phyloP scores from a whole-genome alignment of 1,284 basidiomycete species.

The Heterobasidion parviporum region DNA sequence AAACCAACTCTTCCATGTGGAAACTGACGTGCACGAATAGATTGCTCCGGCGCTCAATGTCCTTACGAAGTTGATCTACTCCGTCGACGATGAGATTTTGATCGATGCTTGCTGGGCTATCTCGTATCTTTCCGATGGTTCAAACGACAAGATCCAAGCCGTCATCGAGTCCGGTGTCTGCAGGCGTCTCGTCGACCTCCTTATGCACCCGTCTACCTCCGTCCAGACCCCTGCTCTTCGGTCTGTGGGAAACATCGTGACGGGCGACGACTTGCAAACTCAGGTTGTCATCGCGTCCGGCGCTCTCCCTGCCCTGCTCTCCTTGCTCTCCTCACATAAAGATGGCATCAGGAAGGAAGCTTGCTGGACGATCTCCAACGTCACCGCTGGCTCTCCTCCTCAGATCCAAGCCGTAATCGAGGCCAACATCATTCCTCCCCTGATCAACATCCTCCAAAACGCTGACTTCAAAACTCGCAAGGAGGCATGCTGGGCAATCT shows the following conservation, averaged over 20 bases:
- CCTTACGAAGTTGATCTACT: conserved; percentile 97
- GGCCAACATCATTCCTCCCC: conserved; percentile 90
- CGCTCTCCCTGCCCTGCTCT: conserved; percentile 87
- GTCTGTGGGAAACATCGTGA: conserved; percentile 98
- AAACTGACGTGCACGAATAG: conserved; percentile 30
- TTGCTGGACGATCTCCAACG: conserved; percentile 99
- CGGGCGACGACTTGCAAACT: conserved; percentile 97
- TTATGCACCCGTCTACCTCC: conserved; percentile 95
- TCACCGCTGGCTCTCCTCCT: conserved; percentile 93
- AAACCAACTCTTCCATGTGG: background rate
- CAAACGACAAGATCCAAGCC: conserved; percentile 99
- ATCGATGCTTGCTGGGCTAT: conserved; percentile 99
- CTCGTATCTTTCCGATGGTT: conserved; percentile 98
- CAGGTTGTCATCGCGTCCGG: conserved; percentile 98
- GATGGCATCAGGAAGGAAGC: conserved; percentile 96
- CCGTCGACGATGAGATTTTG: conserved; percentile 96
- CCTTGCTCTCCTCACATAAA: conserved; percentile 90
- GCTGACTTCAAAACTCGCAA: conserved; percentile 99
- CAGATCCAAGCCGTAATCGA: conserved; percentile 92
- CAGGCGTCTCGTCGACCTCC: conserved; percentile 92
- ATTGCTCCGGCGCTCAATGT: conserved; percentile 95
- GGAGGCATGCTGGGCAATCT: conserved; percentile 99
- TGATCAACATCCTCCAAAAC: conserved; percentile 93
- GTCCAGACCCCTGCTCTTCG: conserved; percentile 99
- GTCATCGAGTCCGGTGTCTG: conserved; percentile 99